Percentiles rank a stretch among this genome's conserved stretches.
phyloP scores from a whole-genome alignment of 176 grass and related monocot genomes.

The Zea mays region Zm-B73-REFERENCE-NAM-5.0 NC_050098.1:152907001-152907500 shows the following conservation, averaged over 20 bases:
- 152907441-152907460: neutral
- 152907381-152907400: conserved; percentile 1
- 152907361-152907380: conserved; percentile 14
- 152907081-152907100: no score
- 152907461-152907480: neutral
- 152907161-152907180: no score
- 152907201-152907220: neutral
- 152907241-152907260: conserved; percentile 29
- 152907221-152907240: conserved; percentile 2
- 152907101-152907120: no score
- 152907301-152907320: no score
- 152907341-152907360: neutral
- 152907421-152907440: conserved; percentile 4
- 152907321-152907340: conserved; percentile 10
- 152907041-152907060: no score
- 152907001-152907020: no score
- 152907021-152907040: no score
- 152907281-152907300: neutral
- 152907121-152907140: no score
- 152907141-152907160: no score
- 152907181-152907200: no score
- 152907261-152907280: conserved; percentile 9
- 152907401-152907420: no score
- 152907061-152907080: no score
- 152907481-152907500: neutral